Evolutionary conservation across 2,329 filamentous ascomycete species (phyloP).

Genomic region (Ophiostoma himal-ulmi): DNA sequence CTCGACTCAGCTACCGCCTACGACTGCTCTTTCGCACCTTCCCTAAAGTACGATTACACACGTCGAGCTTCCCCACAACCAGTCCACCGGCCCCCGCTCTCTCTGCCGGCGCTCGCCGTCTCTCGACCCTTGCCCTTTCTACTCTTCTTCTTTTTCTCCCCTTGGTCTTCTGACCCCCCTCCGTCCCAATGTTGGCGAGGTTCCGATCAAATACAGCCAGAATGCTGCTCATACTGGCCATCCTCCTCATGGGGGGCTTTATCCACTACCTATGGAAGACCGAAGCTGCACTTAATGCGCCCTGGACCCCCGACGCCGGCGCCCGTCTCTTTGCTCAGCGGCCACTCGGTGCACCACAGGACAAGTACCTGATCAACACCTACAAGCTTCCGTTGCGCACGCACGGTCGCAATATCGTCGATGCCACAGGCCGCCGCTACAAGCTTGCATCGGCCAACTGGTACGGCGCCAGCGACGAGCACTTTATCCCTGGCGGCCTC

Average conservation of each 20-base stretch:
- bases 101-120: background rate
- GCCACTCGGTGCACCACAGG: conserved; percentile 42
- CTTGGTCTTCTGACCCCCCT: background rate
- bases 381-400: conserved; percentile 56
- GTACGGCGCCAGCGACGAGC: conserved; percentile 64
- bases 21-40: background rate
- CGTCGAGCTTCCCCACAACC: background rate
- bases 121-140: background rate
- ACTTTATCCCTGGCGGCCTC: conserved; percentile 58
- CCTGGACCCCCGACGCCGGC: conserved; percentile 47
- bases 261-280: conserved; percentile 41
- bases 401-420: conserved; percentile 55
- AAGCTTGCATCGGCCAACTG: conserved; percentile 63
- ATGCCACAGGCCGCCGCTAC: conserved; percentile 50
- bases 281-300: conserved; percentile 40
- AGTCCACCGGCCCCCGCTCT: background rate
- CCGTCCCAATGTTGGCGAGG: conserved; percentile 18
- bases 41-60: background rate
- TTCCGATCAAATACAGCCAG: conserved; percentile 26
- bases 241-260: conserved; percentile 37
- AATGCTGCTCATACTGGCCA: conserved; percentile 37
- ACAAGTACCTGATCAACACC: conserved; percentile 39
- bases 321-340: conserved; percentile 44
- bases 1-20: background rate
- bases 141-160: background rate